Evolutionary conservation across 1,284 basidiomycete genomes (phyloP).

Genomic region (Xerocomus minutiporus): DNA sequence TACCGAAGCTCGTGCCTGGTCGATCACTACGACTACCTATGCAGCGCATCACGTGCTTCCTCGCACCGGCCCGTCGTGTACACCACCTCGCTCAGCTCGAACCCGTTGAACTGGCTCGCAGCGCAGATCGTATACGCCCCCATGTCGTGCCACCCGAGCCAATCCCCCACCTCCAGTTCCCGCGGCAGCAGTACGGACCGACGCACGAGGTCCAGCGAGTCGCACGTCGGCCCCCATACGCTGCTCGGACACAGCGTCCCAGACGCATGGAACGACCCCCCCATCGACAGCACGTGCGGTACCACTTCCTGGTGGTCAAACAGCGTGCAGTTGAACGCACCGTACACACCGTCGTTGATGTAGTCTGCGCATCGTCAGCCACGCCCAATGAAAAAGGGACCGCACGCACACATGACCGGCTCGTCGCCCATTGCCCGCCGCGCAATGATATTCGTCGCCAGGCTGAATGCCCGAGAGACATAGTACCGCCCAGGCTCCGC

Average conservation of each 20-base stretch:
- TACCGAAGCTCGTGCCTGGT: slow-evolving; percentile 31
- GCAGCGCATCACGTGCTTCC: slow-evolving; percentile 37
- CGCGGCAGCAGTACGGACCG: slow-evolving; percentile 57
- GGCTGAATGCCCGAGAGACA: slow-evolving; percentile 88
- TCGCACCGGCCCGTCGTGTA: slow-evolving; percentile 55
- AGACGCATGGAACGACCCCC: slow-evolving; percentile 51
- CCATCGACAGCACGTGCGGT: slow-evolving; percentile 72
- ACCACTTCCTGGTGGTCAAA: slow-evolving; percentile 89
- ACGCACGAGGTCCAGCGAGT: slow-evolving; percentile 84
- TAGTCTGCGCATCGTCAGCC: slow-evolving; percentile 60
- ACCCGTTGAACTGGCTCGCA: slow-evolving; percentile 86
- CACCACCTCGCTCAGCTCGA: slow-evolving; percentile 59
- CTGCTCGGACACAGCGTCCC: slow-evolving; percentile 44
- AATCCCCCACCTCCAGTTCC: slow-evolving; percentile 77
- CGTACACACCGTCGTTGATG: slow-evolving; percentile 97
- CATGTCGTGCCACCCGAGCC: slow-evolving; percentile 91
- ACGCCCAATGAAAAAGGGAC: too few species aligned
- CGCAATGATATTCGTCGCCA: slow-evolving; percentile 94
- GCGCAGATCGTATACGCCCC: slow-evolving; percentile 92
- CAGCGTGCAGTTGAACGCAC: slow-evolving; percentile 96
- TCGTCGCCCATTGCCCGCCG: slow-evolving; percentile 53
- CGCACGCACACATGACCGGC: not conserved
- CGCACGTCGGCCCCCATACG: slow-evolving; percentile 81
- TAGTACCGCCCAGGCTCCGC: slow-evolving; percentile 97
- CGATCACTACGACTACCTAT: slow-evolving; percentile 17